Evolutionary conservation across 768 basidiomycete genomes (phyloP).

Genomic region (Lepiota venenata): DNA sequence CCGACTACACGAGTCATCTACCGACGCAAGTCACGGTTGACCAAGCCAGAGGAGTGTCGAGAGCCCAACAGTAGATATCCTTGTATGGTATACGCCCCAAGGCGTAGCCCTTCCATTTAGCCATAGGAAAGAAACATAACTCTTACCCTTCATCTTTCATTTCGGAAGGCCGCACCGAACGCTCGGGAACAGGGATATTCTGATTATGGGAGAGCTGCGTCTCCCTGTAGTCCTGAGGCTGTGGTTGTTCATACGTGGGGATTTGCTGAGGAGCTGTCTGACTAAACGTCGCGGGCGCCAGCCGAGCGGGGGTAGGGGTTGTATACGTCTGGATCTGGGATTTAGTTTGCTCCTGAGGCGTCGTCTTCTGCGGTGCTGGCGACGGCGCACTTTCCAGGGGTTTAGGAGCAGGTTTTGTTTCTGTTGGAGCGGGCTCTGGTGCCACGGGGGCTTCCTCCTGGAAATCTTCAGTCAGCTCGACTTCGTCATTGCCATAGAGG

Average conservation of each 20-base stretch:
- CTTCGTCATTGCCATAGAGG: slow-evolving; percentile 73
- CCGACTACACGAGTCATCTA: slow-evolving; percentile 59
- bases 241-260: slow-evolving; percentile 73
- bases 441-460: slow-evolving; percentile 20
- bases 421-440: slow-evolving; percentile 14
- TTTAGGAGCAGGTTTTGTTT: slow-evolving; percentile 8
- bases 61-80: slow-evolving; percentile 13
- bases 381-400: slow-evolving; percentile 6
- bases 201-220: slow-evolving; percentile 32
- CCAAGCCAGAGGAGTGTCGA: slow-evolving; percentile 16
- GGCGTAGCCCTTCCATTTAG: slow-evolving; percentile 22
- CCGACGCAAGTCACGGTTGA: slow-evolving; percentile 31
- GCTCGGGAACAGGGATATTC: slow-evolving; percentile 46
- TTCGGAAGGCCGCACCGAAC: slow-evolving; percentile 78
- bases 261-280: slow-evolving; percentile 61
- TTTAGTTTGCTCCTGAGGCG: slow-evolving; percentile 18
- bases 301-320: slow-evolving; percentile 17
- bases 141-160: slow-evolving; percentile 99
- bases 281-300: neutral
- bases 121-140: slow-evolving; percentile 22
- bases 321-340: slow-evolving; percentile 28
- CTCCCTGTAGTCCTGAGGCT: slow-evolving; percentile 48
- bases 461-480: slow-evolving; percentile 49
- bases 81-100: slow-evolving; percentile 23
- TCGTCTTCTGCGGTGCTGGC: slow-evolving; percentile 16